phyloP scores from a whole-genome alignment of 495 filamentous ascomycete genomes.

The Neurospora sp. region DNA sequence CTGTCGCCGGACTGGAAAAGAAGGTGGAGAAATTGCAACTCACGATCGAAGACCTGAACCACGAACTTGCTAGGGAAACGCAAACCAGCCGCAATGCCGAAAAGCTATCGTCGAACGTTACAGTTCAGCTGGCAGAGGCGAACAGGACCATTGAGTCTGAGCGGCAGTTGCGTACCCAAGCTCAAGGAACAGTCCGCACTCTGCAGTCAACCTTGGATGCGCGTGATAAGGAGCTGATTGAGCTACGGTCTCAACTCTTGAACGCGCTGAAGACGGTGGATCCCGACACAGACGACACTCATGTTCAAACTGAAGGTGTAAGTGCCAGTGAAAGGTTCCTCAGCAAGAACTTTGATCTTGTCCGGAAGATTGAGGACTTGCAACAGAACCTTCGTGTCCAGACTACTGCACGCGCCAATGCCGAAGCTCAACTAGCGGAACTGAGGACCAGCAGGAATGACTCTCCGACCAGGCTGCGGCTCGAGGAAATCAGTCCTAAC shows the following conservation, averaged over 20 bases:
- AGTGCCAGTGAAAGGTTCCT: slow-evolving; percentile 34
- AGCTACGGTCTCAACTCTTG: slow-evolving; percentile 68
- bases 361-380: slow-evolving; percentile 79
- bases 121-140: slow-evolving; percentile 75
- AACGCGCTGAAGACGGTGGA: slow-evolving; percentile 78
- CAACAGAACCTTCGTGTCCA: slow-evolving; percentile 78
- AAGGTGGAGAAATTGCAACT: slow-evolving; percentile 90
- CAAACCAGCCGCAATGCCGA: slow-evolving; percentile 87
- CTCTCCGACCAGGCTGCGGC: slow-evolving; percentile 54
- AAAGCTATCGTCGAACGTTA: slow-evolving; percentile 73
- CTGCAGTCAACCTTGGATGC: slow-evolving; percentile 68
- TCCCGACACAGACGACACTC: slow-evolving; percentile 43
- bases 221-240: slow-evolving; percentile 66
- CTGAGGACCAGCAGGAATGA: slow-evolving; percentile 65
- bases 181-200: slow-evolving; percentile 74
- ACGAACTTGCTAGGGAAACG: slow-evolving; percentile 83
- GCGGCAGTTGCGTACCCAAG: slow-evolving; percentile 71
- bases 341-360: slow-evolving; percentile 62
- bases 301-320: slow-evolving; percentile 35
- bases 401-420: slow-evolving; percentile 70
- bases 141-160: slow-evolving; percentile 89
- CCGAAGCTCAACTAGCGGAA: slow-evolving; percentile 74
- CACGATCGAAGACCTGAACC: slow-evolving; percentile 83
- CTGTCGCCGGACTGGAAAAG: slow-evolving; percentile 80
- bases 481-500: slow-evolving; percentile 85